Conservation (phyloP, 2,329 filamentous ascomycete genomes). For the Fusarium sp. region DNA sequence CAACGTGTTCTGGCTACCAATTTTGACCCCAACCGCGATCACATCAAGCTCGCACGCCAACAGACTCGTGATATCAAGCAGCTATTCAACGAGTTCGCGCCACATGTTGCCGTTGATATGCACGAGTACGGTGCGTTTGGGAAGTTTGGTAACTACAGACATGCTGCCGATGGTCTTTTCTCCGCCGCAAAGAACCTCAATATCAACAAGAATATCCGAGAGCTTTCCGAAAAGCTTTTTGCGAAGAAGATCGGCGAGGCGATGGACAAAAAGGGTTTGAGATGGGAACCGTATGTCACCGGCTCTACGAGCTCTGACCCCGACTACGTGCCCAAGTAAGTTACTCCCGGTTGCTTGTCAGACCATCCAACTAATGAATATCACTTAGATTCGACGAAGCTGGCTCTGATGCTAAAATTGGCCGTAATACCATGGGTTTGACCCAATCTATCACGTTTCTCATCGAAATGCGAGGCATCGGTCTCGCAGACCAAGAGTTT, state of each 20-base stretch:
- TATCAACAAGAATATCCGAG: slow-evolving; percentile 51
- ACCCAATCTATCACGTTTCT: slow-evolving; percentile 52
- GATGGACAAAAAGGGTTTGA: slow-evolving; percentile 48
- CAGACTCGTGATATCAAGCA: slow-evolving; percentile 53
- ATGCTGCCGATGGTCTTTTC: slow-evolving; percentile 52
- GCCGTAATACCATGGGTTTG: slow-evolving; percentile 50
- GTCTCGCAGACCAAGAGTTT: slow-evolving; percentile 51
- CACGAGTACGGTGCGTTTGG: slow-evolving; percentile 50
- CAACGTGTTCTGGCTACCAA: slow-evolving; percentile 50
- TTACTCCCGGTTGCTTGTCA: fast-evolving
- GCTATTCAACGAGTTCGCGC: slow-evolving; percentile 47
- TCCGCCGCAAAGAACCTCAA: slow-evolving; percentile 55
- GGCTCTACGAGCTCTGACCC: slow-evolving; percentile 39
- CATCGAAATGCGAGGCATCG: slow-evolving; percentile 52
- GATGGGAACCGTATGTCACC: slow-evolving; percentile 52
- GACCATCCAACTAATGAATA: neutral
- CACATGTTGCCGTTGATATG: slow-evolving; percentile 53
- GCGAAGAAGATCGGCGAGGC: slow-evolving; percentile 48
- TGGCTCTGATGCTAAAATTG: slow-evolving; percentile 51
- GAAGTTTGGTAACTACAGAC: slow-evolving; percentile 42
- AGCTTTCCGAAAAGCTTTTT: slow-evolving; percentile 50
- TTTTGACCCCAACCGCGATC: slow-evolving; percentile 54
- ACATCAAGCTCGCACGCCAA: slow-evolving; percentile 52
- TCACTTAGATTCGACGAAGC: slow-evolving; percentile 46
- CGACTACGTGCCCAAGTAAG: slow-evolving; percentile 29